Evolutionary conservation across 129 eudicot genomes (phyloP).

Genomic region (Chrysanthemum lavandulifolium): DNA sequence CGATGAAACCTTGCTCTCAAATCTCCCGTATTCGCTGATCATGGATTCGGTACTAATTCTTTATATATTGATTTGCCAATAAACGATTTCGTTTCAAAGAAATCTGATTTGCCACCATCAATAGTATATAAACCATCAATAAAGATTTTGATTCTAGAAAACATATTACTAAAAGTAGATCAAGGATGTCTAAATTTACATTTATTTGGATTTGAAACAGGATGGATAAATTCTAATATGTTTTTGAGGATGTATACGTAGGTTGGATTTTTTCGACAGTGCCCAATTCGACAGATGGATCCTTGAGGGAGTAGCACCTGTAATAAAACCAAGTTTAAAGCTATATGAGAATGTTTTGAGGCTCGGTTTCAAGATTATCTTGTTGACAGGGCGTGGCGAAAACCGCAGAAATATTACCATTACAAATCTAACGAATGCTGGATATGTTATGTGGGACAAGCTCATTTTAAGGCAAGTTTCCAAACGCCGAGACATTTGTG

Average conservation of each 20-base stretch:
- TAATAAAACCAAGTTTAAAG: conserved; percentile 66
- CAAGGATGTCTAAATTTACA: no score
- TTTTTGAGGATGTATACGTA: conserved; percentile 16
- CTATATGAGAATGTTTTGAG: conserved; percentile 64
- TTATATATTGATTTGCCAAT: neutral
- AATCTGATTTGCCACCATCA: neutral
- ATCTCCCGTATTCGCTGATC: conserved; percentile 85
- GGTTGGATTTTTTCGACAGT: conserved; percentile 64
- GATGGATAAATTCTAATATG: conserved; percentile 2
- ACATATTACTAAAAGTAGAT: no score
- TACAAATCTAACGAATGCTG: conserved; percentile 55
- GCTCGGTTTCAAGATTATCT: conserved; percentile 69
- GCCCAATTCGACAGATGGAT: conserved; percentile 82
- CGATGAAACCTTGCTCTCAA: conserved; percentile 93
- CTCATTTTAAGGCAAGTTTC: conserved; percentile 66
- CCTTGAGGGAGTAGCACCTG: conserved; percentile 67
- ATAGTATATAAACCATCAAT: neutral
- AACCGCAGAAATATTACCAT: conserved; percentile 51
- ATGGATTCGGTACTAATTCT: conserved; percentile 66
- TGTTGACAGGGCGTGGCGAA: conserved; percentile 80
- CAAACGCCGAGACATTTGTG: neutral
- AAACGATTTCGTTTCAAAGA: conserved; percentile 10
- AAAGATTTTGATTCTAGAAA: no score
- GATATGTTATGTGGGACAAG: conserved; percentile 74
- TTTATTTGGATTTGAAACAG: neutral